Base-by-base conservation (phyloP, 139 green algal genomes). In the Pseudopediastrum boryanum region DNA sequence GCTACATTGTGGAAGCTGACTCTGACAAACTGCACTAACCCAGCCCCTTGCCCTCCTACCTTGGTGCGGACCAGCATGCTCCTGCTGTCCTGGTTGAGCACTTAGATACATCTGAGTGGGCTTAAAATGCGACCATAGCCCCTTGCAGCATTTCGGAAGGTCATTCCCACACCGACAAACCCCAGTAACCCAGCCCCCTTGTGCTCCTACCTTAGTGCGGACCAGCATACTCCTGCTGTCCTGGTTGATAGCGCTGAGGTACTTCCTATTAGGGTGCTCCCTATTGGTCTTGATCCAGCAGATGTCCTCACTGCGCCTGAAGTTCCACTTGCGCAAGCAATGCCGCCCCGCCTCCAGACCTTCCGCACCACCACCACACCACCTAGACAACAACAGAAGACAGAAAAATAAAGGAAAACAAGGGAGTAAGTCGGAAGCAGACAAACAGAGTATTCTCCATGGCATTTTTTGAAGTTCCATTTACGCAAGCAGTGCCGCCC, bases 401-500 rank as follows among this genome's bases (percentile, higher is more conserved):
- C 33, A 70, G 25, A 56, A 27, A n/a, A 9, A 63, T 9, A 43
- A 39, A 46, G 29, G n/a, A n/a, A n/a, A n/a, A n/a, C n/a, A n/a
- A n/a, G n/a, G n/a, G n/a, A n/a, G n/a, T n/a, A n/a, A n/a, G n/a
- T n/a, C n/a, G n/a, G n/a, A n/a, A n/a, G n/a, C n/a, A n/a, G n/a
- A n/a, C n/a, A n/a, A n/a, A n/a, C n/a, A n/a, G n/a, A n/a, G n/a
- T n/a, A n/a, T n/a, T n/a, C n/a, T n/a, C n/a, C n/a, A n/a, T n/a
- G n/a, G n/a, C n/a, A n/a, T n/a, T n/a, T n/a, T n/a, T n/a, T 83
- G 84, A 93, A 97, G 63, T 92, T 92, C 92, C 92, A 97, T 59
- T 78, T 73, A 35, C 65, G 56, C 36, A 85, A 68, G 77, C 88
- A 93, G 75, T 92, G 85, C 35, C 90, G 71, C 25, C 87, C 90